phyloP scores from a whole-genome alignment of 768 basidiomycete genomes.

The Jaapia argillacea region DNA sequence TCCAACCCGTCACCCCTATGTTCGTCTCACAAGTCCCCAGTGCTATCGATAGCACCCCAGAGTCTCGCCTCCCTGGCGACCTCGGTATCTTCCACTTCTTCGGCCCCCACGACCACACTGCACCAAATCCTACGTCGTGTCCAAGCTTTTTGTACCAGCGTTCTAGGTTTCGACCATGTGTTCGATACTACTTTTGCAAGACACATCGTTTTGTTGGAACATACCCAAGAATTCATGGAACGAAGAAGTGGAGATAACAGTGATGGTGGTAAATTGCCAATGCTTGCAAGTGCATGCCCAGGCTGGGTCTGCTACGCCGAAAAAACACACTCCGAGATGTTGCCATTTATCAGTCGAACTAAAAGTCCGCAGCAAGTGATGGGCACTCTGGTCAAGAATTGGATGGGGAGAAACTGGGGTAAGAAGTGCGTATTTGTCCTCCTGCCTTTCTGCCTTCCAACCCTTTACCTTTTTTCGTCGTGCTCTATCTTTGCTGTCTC shows the following conservation, averaged over 20 bases:
- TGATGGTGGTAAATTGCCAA: constrained; percentile 48
- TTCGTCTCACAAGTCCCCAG: constrained; percentile 41
- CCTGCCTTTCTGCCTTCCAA: background rate
- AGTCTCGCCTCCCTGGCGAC: constrained; percentile 76
- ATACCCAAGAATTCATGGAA: constrained; percentile 72
- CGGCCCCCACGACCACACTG: constrained; percentile 32
- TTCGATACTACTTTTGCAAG: constrained; percentile 95
- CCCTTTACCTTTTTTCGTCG: constrained; percentile 4
- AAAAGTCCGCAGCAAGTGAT: constrained; percentile 94
- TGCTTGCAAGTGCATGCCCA: constrained; percentile 94
- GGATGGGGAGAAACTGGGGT: constrained; percentile 62
- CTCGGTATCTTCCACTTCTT: constrained; percentile 33
- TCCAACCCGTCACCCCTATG: constrained; percentile 34
- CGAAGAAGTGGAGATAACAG: constrained; percentile 30
- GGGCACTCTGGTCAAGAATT: constrained; percentile 88
- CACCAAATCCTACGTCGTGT: constrained; percentile 61
- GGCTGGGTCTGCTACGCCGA: constrained; percentile 99
- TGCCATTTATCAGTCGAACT: constrained; percentile 80
- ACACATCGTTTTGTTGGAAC: constrained; percentile 76
- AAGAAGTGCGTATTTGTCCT: constrained; percentile 43
- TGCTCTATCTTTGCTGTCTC: no score
- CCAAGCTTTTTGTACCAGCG: constrained; percentile 53
- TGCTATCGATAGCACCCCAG: constrained; percentile 87
- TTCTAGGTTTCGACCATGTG: constrained; percentile 70
- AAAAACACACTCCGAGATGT: constrained; percentile 89